Base-by-base conservation (phyloP, 306 rosid species). In the Spatholobus suberectus region DNA sequence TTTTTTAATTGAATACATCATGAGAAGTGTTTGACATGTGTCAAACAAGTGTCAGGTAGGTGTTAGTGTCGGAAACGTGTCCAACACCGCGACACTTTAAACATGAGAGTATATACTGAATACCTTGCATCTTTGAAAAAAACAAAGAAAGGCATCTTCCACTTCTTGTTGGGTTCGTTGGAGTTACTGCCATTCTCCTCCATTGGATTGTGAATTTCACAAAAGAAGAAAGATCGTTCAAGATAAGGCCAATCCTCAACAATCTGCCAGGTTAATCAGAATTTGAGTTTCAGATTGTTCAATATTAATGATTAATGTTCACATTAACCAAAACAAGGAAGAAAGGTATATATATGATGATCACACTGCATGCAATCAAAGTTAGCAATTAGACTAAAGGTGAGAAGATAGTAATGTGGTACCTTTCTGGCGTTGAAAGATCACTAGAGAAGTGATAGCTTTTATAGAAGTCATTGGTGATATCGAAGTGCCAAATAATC, bases 121-220 rank as follows among this genome's bases (percentile, higher is more conserved):
- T 86, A 93, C 97, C 96, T 91, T 77, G 92, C 88, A 52, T 89
- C 94, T 84, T 69, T 85, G 89, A 95, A 93, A 97, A 95, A 93
- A 72, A 95, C 93, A 34, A 80, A 84, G 51, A 89, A n/a, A 29
- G 98, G 94, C 73, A 89, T 46, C 62, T 85, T 93, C 89, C 83
- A 79, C 81, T 83, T 82, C 55, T 54, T 81, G 80, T 52, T 81
- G 70, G 37, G 40, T 79, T 78, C 59, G n/a, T 67, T 43, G 24
- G 52, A 44, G 3, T 29, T 29, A 59, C 32, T 76, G 7, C 51
- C 87, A 55, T 80, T 80, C 62, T 87, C 87, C 9, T 82, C 87
- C 91, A 89, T 87, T 75, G 35, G 59, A 29, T 6, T 38, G 27
- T 72, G 65, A 40, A 24, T 47, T 54, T 67, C 57, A 26, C 27